These are phyloP conservation scores for Epithemia pelagica DNA, from an alignment of 108 stramenopile species.

Conservation along the genomic window DNA sequence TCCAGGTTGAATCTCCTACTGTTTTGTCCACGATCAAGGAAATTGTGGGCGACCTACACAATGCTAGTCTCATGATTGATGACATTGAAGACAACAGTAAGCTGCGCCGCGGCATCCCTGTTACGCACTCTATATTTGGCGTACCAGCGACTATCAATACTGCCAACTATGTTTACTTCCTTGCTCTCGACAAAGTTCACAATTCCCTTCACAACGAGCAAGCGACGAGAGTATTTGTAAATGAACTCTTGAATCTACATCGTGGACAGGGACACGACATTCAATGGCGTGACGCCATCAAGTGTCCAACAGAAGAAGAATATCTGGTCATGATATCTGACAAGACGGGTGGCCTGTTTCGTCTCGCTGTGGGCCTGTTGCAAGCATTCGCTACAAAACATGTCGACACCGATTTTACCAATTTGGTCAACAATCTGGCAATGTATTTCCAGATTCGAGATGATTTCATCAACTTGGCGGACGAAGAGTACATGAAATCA, in stretches of 20 bases:
- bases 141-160: slow-evolving; percentile 86
- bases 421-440: slow-evolving; percentile 84
- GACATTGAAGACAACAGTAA: slow-evolving; percentile 96
- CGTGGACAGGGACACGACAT: slow-evolving; percentile 93
- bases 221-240: slow-evolving; percentile 79
- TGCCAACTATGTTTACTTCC: slow-evolving; percentile 96
- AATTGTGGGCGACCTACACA: slow-evolving; percentile 90
- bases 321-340: slow-evolving; percentile 83
- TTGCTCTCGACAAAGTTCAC: slow-evolving; percentile 82
- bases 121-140: slow-evolving; percentile 92
- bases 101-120: slow-evolving; percentile 84
- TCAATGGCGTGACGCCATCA: slow-evolving; percentile 66
- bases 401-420: slow-evolving; percentile 47
- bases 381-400: slow-evolving; percentile 74
- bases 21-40: slow-evolving; percentile 40
- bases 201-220: slow-evolving; percentile 40
- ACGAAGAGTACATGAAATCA: slow-evolving; percentile 88
- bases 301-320: slow-evolving; percentile 77
- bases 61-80: slow-evolving; percentile 90
- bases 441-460: slow-evolving; percentile 95
- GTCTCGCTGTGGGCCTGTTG: slow-evolving; percentile 91
- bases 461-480: slow-evolving; percentile 91
- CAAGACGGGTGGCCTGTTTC: slow-evolving; percentile 95
- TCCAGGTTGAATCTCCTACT: slow-evolving; percentile 37
- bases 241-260: slow-evolving; percentile 88